Base-by-base conservation (phyloP, 2,329 filamentous ascomycete species). In the Trichoderma hamatum region DNA sequence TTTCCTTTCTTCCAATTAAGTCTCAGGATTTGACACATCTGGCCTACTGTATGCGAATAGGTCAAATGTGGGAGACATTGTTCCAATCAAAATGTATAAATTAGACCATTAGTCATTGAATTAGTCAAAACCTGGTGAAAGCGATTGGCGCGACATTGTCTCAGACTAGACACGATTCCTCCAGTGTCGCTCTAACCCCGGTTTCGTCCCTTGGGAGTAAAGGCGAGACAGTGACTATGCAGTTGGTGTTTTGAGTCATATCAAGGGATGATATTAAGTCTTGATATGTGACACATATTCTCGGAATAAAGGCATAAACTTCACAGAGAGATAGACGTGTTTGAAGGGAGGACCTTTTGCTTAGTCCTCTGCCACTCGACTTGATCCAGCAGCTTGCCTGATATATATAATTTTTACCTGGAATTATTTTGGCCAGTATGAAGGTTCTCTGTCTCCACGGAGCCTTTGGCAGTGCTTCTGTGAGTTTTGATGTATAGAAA, bases 361-460 rank as follows among this genome's bases (percentile, higher is more conserved):
- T 10, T 19, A 36, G n/a, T 14, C 19, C 10, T 30, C 26, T 24
- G 14, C 26, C 4, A 13, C 14, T 24, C 32, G 14, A 28, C 19
- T 21, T 32, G 34, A 2, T 26, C 21, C 4, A 3, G 28, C 28
- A 26, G 24, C 1, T 55, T 39, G 10, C 3, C 26, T 2, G 4
- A 16, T 16, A 9, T 16, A 34, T 19, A 14, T 58, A 11, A 26
- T n/a, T 14, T 32, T 32, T 14, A 49, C 39, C 19, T 43, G 5
- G 14, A 7, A 28, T 32, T 11, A 32, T 3, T 36, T 11, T 36
- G 4, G 3, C 24, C 49, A 70, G 9, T 2, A 88, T 88, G 86
- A 85, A 80, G 73, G 85, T 88, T 64, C 76, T 88, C 36, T 88
- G 86, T 74, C 80, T 88, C 10, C 86, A 86, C 39, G 86, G 86